These are phyloP conservation scores for Coriaria nepalensis DNA, from an alignment of 306 rosid genomes.

Conservation along the genomic window DNA sequence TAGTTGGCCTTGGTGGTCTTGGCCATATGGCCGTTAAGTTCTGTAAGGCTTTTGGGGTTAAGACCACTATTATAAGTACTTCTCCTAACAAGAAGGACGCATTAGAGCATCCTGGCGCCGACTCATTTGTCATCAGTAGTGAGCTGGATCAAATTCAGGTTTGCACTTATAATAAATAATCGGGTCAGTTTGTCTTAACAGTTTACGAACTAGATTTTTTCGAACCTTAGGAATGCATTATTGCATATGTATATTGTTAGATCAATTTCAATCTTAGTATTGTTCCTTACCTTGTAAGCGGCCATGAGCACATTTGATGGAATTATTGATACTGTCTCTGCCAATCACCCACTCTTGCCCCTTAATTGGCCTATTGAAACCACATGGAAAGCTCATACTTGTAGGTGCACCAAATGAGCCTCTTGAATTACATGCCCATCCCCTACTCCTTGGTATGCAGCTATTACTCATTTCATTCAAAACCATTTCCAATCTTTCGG, in stretches of 20 bases:
- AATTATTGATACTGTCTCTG: conserved; percentile 39
- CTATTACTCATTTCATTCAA: too few relatives aligned
- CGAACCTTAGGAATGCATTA: too few relatives aligned
- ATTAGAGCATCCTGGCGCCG: conserved; percentile 27
- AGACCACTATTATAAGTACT: conserved; percentile 39
- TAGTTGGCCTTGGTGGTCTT: conserved; percentile 45
- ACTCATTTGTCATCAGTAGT: conserved; percentile 29
- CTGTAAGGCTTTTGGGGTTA: conserved; percentile 42
- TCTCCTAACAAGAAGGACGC: conserved; percentile 38
- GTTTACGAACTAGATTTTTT: too few relatives aligned
- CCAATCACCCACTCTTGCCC: conserved; percentile 32
- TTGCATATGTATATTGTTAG: too few relatives aligned
- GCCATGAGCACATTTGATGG: conserved; percentile 34
- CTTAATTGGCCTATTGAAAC: conserved; percentile 25
- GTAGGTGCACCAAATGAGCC: conserved; percentile 31
- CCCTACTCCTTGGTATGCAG: conserved; percentile 5
- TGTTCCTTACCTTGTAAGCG: conserved; percentile 1
- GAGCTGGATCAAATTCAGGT: conserved; percentile 27
- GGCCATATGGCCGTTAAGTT: conserved; percentile 49
- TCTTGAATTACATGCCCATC: conserved; percentile 17
- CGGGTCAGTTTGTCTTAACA: too few relatives aligned
- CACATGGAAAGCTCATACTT: conserved; percentile 36
- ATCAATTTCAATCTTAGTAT: too few relatives aligned
- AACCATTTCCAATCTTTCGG: too few relatives aligned
- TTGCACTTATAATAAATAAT: too few relatives aligned